Conservation (phyloP, 2,329 filamentous ascomycete genomes). For the Fusarium transvaalense region DNA sequence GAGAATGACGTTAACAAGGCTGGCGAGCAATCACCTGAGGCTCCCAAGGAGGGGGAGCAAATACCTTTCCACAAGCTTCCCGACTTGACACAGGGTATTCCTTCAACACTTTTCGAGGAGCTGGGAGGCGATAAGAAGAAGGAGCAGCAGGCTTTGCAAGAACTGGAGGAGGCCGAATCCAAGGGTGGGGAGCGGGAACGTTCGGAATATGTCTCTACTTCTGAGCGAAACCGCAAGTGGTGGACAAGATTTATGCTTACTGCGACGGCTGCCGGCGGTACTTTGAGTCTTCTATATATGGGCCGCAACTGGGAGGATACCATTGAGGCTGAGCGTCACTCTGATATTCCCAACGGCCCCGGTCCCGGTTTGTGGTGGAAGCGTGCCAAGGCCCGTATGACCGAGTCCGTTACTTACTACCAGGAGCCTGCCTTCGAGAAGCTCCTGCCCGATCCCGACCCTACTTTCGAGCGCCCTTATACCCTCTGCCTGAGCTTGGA, state of each 20-base stretch:
- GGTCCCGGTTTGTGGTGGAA: constrained; percentile 80
- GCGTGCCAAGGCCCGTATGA: constrained; percentile 80
- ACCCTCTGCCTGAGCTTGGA: constrained; percentile 94
- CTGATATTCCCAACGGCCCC: constrained; percentile 85
- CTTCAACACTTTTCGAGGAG: constrained; percentile 88
- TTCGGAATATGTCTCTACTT: constrained; percentile 87
- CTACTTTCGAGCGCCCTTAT: constrained; percentile 85
- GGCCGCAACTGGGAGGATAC: constrained; percentile 91
- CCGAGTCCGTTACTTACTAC: constrained; percentile 88
- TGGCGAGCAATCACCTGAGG: constrained; percentile 45
- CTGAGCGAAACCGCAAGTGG: constrained; percentile 82
- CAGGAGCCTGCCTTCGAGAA: constrained; percentile 96
- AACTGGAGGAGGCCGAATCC: constrained; percentile 55
- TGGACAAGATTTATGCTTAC: constrained; percentile 82
- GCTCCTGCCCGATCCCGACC: constrained; percentile 85
- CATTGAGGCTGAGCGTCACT: constrained; percentile 77
- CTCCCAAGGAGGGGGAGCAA: constrained; percentile 54
- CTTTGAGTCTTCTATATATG: constrained; percentile 76
- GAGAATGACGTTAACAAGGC: constrained; percentile 41
- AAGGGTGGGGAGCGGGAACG: constrained; percentile 57
- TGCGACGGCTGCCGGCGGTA: constrained; percentile 66
- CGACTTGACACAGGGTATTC: constrained; percentile 93
- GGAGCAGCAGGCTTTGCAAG: constrained; percentile 51
- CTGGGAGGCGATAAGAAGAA: constrained; percentile 60
- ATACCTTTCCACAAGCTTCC: constrained; percentile 78